phyloP scores from a whole-genome alignment of 805 yeast species.

The Ogataea allantospora region DNA sequence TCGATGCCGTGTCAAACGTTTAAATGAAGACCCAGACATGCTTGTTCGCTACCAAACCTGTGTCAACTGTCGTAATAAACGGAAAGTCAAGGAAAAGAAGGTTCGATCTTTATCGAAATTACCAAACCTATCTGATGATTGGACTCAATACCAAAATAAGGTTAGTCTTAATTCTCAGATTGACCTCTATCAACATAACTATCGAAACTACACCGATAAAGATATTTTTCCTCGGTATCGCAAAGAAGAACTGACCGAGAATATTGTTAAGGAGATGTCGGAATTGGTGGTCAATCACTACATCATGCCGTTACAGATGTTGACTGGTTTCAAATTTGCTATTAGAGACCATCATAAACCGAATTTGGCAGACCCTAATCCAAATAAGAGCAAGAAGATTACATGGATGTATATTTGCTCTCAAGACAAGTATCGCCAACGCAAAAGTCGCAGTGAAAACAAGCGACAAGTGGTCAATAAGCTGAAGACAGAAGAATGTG shows the following conservation, averaged over 20 bases:
- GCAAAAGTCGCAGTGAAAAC: conserved; percentile 41
- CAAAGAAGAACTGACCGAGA: conserved; percentile 31
- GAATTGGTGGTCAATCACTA: conserved; percentile 36
- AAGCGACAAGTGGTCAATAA: conserved; percentile 39
- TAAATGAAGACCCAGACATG: conserved; percentile 33
- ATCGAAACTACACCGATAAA: conserved; percentile 33
- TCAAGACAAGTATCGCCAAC: conserved; percentile 41
- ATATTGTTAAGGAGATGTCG: conserved; percentile 35
- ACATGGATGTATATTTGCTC: conserved; percentile 46
- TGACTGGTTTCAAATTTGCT: conserved; percentile 43
- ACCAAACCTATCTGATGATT: conserved; percentile 38
- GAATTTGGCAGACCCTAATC: conserved; percentile 31
- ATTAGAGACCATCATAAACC: conserved; percentile 45
- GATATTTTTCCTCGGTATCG: conserved; percentile 35
- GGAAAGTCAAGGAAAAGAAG: conserved; percentile 36
- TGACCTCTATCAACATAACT: conserved; percentile 38
- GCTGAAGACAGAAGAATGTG: conserved; percentile 41
- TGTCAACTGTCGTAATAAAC: conserved; percentile 37
- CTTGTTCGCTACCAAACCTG: conserved; percentile 44
- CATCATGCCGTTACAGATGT: conserved; percentile 39
- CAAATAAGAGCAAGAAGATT: conserved; percentile 39
- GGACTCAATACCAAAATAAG: conserved; percentile 32
- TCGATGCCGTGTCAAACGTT: conserved; percentile 42
- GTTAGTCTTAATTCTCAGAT: conserved; percentile 35
- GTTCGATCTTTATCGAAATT: conserved; percentile 30